Base-by-base conservation (phyloP, 2,329 filamentous ascomycete species). In the Herpotrichia juniperi region DNA sequence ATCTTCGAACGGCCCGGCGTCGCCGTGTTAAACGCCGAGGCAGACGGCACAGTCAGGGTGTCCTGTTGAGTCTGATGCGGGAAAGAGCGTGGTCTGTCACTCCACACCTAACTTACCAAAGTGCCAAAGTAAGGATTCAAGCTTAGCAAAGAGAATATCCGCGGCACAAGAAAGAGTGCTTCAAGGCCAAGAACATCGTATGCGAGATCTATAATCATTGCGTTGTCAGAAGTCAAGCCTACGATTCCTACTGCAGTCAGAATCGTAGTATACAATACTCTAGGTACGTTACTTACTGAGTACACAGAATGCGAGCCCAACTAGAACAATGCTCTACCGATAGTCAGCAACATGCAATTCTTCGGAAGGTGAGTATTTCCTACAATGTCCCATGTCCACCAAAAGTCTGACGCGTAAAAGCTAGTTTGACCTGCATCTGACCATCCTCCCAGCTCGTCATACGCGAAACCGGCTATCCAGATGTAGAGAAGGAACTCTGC, bases 131-230 rank as follows among this genome's bases (percentile, higher is more conserved):
- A 96, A 1, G 91, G 90, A 63, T 91, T 91, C 58, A 97, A 74
- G 68, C 89, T 93, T 57, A 96, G 81, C 46, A 97, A 83, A 12
- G 92, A 96, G 76, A 89, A 96, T 61, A 96, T 89, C 78, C 85
- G 80, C 35, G 93, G 93, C 17, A 96, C 89, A 74, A 97, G 87
- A 71, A 97, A 93, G 9, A 97, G 81, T 0, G 91, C 93, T 72
- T 96, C 91, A 12, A 97, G 79, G 0, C 91, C 88, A 19, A 97
- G 79, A n/a, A 97, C 87, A 66, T 97, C 91, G 70, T 96, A 97
- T 1, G 91, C 87, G 2, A 88, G 80, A 54, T 94, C 88, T 42
- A 88, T 88, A n/a, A 91, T 82, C 14, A 79, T 74, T 9, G 78
- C 73, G 57, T 87, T 84, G 19, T 83, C 72, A 46, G 82, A 83